phyloP scores from a whole-genome alignment of 2,329 filamentous ascomycete species.

The Endothia cerciana region DNA sequence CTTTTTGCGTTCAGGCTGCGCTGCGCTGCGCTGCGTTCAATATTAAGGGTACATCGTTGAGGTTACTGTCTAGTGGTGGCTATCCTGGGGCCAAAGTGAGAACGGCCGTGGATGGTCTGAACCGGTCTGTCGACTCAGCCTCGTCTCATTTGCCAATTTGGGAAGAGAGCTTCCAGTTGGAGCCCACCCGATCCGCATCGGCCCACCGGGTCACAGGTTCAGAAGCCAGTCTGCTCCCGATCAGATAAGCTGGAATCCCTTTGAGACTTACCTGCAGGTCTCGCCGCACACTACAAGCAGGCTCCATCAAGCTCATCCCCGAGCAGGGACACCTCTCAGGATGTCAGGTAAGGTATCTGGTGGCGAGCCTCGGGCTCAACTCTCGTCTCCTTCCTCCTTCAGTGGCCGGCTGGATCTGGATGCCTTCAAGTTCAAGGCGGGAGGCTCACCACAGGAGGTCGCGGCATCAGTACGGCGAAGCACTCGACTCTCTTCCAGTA shows the following conservation, averaged over 20 bases:
- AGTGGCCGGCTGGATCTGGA: conserved; percentile 48
- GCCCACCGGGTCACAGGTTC: too few species aligned
- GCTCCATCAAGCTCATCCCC: background rate
- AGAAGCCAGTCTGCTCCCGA: background rate
- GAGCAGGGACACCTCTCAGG: background rate
- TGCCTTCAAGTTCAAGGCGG: conserved; percentile 46
- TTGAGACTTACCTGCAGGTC: background rate
- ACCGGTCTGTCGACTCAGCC: background rate
- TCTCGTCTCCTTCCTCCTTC: conserved; percentile 41
- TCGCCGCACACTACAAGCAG: background rate
- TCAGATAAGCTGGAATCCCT: too few species aligned
- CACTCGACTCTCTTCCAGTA: conserved; percentile 33
- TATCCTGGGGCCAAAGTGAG: background rate
- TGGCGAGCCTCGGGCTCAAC: background rate
- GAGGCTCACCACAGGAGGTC: background rate
- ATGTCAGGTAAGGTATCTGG: background rate
- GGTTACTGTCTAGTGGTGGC: background rate
- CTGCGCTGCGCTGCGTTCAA: background rate
- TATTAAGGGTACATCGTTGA: background rate
- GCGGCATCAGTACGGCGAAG: conserved; percentile 38
- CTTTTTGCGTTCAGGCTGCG: background rate
- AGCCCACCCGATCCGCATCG: too few species aligned
- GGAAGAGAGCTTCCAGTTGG: too few species aligned
- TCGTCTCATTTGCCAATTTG: too few species aligned
- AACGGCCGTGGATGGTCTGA: background rate